These are phyloP conservation scores for Mesembryanthemum crystallinum DNA, from an alignment of 148 eudicot genomes.

Conservation along the genomic window DNA sequence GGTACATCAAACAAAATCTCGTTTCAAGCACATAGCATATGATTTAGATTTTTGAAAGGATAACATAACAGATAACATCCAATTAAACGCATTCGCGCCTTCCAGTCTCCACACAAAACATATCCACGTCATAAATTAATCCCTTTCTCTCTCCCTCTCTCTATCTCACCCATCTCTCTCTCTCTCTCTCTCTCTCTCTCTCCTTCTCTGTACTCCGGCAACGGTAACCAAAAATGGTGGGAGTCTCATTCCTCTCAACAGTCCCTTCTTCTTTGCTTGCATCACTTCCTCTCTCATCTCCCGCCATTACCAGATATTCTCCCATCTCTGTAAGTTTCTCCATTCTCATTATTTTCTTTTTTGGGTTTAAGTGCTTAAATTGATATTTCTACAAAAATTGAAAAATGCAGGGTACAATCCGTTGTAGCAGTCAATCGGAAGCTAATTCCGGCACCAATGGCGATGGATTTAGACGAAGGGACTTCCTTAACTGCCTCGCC, in stretches of 20 bases:
- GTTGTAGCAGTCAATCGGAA: conserved; percentile 43
- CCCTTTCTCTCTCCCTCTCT: neutral
- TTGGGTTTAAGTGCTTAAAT: neutral
- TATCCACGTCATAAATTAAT: neutral
- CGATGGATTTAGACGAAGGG: conserved; percentile 51
- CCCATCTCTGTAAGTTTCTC: conserved; percentile 36
- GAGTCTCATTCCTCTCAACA: conserved; percentile 62
- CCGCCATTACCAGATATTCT: conserved; percentile 29
- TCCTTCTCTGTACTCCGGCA: neutral
- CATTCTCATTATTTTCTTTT: neutral
- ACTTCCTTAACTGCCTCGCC: conserved; percentile 52
- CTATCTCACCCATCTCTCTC: neutral
- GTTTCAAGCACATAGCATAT: no score
- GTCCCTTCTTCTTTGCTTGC: conserved; percentile 44
- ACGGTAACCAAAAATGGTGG: conserved; percentile 29
- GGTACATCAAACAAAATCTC: no score
- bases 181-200: neutral
- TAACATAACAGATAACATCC: conserved; percentile 21
- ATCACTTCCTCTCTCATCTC: conserved; percentile 34
- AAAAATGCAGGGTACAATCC: conserved; percentile 40
- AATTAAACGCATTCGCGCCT: conserved; percentile 28
- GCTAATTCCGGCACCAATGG: conserved; percentile 30
- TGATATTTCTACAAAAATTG: neutral
- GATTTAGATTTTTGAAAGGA: conserved; percentile 6
- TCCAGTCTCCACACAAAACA: conserved; percentile 21